Percentiles rank a stretch among this genome's conserved stretches.
These are phyloP conservation scores for Aspergillus campestris DNA, from an alignment of 495 filamentous ascomycete species.

Conservation along the genomic window DNA sequence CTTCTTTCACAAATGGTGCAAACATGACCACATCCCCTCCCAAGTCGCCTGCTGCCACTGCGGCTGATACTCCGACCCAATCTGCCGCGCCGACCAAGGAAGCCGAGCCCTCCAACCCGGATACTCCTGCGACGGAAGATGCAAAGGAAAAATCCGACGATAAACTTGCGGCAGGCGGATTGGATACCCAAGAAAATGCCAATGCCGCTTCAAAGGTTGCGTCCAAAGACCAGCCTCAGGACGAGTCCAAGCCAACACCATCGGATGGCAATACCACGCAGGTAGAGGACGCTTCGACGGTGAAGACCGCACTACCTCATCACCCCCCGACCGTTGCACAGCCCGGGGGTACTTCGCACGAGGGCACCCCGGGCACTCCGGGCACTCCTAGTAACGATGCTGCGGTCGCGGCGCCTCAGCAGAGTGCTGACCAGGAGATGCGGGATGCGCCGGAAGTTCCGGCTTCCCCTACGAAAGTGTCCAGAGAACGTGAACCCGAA, in stretches of 20 bases:
- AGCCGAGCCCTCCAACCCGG: conserved; percentile 8
- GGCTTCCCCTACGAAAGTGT: conserved; percentile 45
- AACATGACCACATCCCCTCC: conserved; percentile 23
- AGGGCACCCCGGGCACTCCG: conserved; percentile 3
- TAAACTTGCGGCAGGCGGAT: not conserved
- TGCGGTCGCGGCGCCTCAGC: conserved; percentile 10
- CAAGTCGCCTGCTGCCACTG: conserved; percentile 21
- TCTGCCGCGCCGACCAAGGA: conserved; percentile 10
- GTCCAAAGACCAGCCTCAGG: conserved; percentile 13
- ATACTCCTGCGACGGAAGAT: conserved; percentile 7
- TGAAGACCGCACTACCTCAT: conserved; percentile 29
- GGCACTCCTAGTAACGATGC: not conserved
- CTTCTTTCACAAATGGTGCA: conserved; percentile 23
- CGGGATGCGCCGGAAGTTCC: conserved; percentile 31
- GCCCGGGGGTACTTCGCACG: conserved; percentile 1
- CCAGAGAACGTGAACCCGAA: conserved; percentile 64
- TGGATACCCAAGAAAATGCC: not conserved
- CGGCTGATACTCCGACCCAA: conserved; percentile 5
- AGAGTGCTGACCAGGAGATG: conserved; percentile 32
- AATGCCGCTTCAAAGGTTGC: conserved; percentile 4
- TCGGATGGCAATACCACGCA: conserved; percentile 5
- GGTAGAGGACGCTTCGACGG: conserved; percentile 3
- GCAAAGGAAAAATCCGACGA: conserved; percentile 2
- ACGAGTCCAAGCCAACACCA: conserved; percentile 3
- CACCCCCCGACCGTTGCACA: conserved; percentile 18